phyloP scores from a whole-genome alignment of 305 asterid species.

The Fraxinus albicans region DNA sequence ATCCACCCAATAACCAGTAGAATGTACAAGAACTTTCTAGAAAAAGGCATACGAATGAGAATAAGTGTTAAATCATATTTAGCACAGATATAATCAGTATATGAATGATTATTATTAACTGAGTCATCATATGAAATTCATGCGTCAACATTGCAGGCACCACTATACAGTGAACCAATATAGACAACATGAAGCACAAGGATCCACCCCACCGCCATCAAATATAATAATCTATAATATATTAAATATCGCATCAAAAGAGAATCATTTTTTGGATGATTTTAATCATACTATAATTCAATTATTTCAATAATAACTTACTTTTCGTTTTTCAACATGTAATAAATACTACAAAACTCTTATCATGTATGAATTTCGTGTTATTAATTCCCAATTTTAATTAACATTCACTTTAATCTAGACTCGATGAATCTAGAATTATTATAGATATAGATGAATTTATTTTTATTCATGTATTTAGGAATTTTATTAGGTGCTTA shows the following conservation, averaged over 20 bases:
- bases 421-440: too few relatives aligned
- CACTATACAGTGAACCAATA: neutral
- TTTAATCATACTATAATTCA: too few relatives aligned
- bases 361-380: too few relatives aligned
- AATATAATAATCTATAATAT: neutral
- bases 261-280: too few relatives aligned
- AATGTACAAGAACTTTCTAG: neutral
- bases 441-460: too few relatives aligned
- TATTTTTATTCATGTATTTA: too few relatives aligned
- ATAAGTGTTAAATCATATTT: neutral
- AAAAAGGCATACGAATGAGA: neutral
- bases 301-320: too few relatives aligned
- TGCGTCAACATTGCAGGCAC: constrained; percentile 24
- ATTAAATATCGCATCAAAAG: too few relatives aligned
- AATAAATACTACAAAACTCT: too few relatives aligned
- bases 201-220: neutral
- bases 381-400: too few relatives aligned
- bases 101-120: neutral
- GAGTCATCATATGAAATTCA: constrained; percentile 12
- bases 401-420: too few relatives aligned
- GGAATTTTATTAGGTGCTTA: too few relatives aligned
- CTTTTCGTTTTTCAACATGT: neutral
- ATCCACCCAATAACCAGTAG: constrained; percentile 13
- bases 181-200: neutral
- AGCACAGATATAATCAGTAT: constrained; percentile 1